These are phyloP conservation scores for Lactarius tabidus DNA, from an alignment of 768 basidiomycete species.

Conservation along the genomic window DNA sequence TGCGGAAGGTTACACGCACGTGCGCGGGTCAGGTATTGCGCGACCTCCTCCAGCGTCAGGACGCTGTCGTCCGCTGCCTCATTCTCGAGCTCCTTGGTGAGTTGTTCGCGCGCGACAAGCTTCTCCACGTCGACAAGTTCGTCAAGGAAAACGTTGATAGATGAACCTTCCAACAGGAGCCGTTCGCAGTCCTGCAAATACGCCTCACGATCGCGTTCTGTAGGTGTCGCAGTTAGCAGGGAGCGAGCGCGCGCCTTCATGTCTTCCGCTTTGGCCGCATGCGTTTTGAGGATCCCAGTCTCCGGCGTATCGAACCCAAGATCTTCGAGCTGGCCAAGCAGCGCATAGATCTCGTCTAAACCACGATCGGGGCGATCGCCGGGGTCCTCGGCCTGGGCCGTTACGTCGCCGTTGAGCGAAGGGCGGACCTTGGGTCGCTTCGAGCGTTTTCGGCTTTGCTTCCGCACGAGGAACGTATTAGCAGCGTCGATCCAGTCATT, in stretches of 20 bases:
- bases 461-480: constrained; percentile 72
- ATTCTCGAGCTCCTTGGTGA: constrained; percentile 71
- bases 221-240: constrained; percentile 44
- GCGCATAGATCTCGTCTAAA: constrained; percentile 62
- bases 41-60: constrained; percentile 73
- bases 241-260: constrained; percentile 51
- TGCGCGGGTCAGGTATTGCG: constrained; percentile 66
- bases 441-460: constrained; percentile 73
- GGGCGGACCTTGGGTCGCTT: constrained; percentile 51
- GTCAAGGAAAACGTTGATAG: constrained; percentile 79
- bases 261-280: constrained; percentile 63
- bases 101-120: constrained; percentile 74
- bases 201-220: constrained; percentile 46
- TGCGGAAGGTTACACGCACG: constrained; percentile 58
- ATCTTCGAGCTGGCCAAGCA: constrained; percentile 67
- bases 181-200: constrained; percentile 69
- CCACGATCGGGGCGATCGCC: constrained; percentile 68
- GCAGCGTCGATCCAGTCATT: constrained; percentile 88
- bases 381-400: constrained; percentile 47
- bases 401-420: constrained; percentile 35
- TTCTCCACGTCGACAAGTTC: constrained; percentile 75
- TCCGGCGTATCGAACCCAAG: constrained; percentile 86
- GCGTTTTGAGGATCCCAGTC: constrained; percentile 49
- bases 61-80: constrained; percentile 59
- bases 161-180: constrained; percentile 63